These are phyloP conservation scores for Incumbomyces delicatus DNA, from an alignment of 2,329 filamentous ascomycete species.

Conservation along the genomic window DNA sequence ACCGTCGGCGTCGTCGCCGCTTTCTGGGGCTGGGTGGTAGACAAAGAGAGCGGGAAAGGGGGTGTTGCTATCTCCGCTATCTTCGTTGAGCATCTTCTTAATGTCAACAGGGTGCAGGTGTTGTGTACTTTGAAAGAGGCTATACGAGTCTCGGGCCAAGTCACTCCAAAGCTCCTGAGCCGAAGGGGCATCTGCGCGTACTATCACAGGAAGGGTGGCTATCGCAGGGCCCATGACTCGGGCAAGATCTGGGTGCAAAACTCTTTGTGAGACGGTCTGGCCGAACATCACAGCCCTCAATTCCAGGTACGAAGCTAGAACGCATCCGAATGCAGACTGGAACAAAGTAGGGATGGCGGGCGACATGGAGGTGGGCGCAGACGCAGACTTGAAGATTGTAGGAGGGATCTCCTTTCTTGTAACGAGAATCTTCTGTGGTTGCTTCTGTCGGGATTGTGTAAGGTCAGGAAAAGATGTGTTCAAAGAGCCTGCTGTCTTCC, in stretches of 20 bases:
- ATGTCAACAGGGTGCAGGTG: slow-evolving; percentile 25
- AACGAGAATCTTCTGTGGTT: background rate
- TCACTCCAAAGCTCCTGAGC: background rate
- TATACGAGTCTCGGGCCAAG: slow-evolving; percentile 21
- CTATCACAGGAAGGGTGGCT: slow-evolving; percentile 20
- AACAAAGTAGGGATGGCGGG: slow-evolving; percentile 22
- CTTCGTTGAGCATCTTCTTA: slow-evolving; percentile 22
- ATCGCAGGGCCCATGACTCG: slow-evolving; percentile 26
- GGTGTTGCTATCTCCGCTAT: slow-evolving; percentile 17
- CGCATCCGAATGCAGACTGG: slow-evolving; percentile 24
- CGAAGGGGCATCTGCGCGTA: background rate
- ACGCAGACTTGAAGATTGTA: background rate
- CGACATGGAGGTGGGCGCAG: background rate
- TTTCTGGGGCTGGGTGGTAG: slow-evolving; percentile 19
- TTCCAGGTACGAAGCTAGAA: slow-evolving; percentile 24
- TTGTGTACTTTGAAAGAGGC: slow-evolving; percentile 17
- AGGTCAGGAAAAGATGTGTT: background rate
- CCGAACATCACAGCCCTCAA: slow-evolving; percentile 23
- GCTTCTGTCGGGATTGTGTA: background rate
- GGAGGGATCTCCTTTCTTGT: background rate
- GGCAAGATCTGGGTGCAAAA: slow-evolving; percentile 22
- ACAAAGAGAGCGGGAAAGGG: slow-evolving; percentile 23
- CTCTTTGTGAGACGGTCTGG: slow-evolving; percentile 26
- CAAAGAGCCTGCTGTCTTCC: background rate
- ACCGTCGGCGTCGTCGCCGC: too few relatives aligned